These are phyloP conservation scores for Byssoonygena ceratinophila DNA, from an alignment of 2,329 filamentous ascomycete genomes.

Conservation along the genomic window DNA sequence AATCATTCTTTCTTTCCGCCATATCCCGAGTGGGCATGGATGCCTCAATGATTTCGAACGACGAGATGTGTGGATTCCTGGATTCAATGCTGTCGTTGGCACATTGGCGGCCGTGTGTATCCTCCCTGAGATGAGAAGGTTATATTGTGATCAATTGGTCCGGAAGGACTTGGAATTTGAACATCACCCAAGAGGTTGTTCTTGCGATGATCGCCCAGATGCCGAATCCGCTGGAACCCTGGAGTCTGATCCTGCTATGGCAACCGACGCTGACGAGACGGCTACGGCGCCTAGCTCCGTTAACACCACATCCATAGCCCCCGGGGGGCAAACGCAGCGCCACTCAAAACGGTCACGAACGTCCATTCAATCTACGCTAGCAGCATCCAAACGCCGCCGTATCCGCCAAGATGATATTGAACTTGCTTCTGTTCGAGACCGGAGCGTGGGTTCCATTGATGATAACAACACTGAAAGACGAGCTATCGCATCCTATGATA, in stretches of 20 bases:
- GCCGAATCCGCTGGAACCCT: background rate
- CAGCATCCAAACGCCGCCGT: background rate
- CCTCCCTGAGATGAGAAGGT: background rate
- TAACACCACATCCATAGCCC: background rate
- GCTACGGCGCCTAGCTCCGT: background rate
- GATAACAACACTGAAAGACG: too few species aligned
- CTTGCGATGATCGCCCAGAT: background rate
- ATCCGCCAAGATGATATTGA: background rate
- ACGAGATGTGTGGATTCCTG: background rate
- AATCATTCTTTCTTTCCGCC: constrained; percentile 1
- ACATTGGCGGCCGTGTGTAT: background rate
- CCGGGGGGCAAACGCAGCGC: background rate
- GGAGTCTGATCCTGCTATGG: background rate
- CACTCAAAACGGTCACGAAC: background rate
- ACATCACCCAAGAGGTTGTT: background rate
- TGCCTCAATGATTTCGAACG: constrained; percentile 2
- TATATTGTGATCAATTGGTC: background rate
- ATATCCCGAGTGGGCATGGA: background rate
- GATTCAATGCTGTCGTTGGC: background rate
- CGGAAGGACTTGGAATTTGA: background rate
- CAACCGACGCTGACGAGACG: background rate
- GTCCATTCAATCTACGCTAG: constrained; percentile 1
- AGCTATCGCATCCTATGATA: too few species aligned
- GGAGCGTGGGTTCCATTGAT: too few species aligned
- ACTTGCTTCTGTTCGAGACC: background rate